These are phyloP conservation scores for Haematococcus lacustris DNA, from an alignment of 139 green algal genomes.

Conservation along the genomic window DNA sequence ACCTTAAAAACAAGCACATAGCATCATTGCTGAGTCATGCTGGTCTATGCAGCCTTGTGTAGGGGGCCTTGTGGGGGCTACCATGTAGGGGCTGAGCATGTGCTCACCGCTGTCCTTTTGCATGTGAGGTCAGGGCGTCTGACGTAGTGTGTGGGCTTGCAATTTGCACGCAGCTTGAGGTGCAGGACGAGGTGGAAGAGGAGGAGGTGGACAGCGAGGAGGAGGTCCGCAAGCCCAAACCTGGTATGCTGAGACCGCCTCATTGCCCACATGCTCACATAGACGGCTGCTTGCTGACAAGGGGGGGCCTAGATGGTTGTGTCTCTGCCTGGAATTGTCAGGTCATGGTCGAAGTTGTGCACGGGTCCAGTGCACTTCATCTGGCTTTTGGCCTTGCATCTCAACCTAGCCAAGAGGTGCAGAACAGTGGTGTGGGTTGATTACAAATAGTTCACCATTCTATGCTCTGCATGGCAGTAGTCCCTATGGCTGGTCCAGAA, in stretches of 20 bases:
- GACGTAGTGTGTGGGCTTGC: not conserved
- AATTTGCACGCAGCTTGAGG: not conserved
- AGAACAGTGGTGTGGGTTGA: too few relatives aligned
- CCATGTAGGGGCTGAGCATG: not conserved
- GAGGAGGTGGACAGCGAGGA: conserved; percentile 11
- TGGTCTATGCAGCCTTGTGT: too few relatives aligned
- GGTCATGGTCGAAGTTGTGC: too few relatives aligned
- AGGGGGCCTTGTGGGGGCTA: too few relatives aligned
- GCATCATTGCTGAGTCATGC: too few relatives aligned
- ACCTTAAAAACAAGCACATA: too few relatives aligned
- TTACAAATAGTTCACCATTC: too few relatives aligned
- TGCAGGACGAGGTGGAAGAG: conserved; percentile 4
- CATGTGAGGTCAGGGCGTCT: not conserved
- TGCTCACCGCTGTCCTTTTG: not conserved
- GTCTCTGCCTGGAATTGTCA: not conserved
- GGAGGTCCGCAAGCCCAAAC: not conserved
- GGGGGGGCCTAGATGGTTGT: not conserved
- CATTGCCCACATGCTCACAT: not conserved
- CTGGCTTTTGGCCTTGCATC: too few relatives aligned
- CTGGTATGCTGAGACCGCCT: not conserved
- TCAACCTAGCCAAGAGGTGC: too few relatives aligned
- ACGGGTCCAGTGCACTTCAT: too few relatives aligned
- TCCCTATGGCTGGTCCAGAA: too few relatives aligned
- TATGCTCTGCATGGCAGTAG: too few relatives aligned
- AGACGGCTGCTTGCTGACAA: not conserved